Evolutionary conservation across 2,329 filamentous ascomycete species (phyloP).

Genomic region (Epichloe gansuensis): DNA sequence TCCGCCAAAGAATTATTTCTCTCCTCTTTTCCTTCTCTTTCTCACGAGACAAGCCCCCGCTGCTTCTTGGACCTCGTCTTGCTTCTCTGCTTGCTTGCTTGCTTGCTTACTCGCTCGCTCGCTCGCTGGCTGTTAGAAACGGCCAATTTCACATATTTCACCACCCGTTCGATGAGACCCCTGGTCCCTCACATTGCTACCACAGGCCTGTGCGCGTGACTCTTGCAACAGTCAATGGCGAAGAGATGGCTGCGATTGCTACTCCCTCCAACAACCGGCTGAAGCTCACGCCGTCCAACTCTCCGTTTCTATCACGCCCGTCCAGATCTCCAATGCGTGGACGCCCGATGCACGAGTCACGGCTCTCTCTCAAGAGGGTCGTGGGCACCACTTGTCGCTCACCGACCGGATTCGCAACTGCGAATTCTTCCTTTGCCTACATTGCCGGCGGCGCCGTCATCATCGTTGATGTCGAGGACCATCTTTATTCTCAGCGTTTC

Average conservation of each 20-base stretch:
- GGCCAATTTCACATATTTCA: neutral
- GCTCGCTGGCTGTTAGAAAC: neutral
- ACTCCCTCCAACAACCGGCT: conserved; percentile 46
- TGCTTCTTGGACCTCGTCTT: neutral
- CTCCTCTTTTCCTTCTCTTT: neutral
- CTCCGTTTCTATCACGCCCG: conserved; percentile 51
- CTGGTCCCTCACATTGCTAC: neutral
- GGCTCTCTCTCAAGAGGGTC: conserved; percentile 66
- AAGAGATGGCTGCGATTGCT: conserved; percentile 36
- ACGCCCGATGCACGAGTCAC: conserved; percentile 36
- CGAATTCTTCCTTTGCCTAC: conserved; percentile 71
- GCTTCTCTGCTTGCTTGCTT: neutral
- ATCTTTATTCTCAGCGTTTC: conserved; percentile 65
- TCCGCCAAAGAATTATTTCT: neutral
- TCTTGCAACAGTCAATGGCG: conserved; percentile 34
- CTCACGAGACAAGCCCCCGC: neutral
- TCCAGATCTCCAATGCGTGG: conserved; percentile 49
- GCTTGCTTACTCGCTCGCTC: neutral
- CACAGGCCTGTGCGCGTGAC: conserved; percentile 1
- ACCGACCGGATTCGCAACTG: conserved; percentile 74
- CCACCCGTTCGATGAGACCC: neutral
- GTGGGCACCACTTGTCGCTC: conserved; percentile 82
- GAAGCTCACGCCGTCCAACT: conserved; percentile 64
- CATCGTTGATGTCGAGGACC: conserved; percentile 63
- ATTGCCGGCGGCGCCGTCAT: conserved; percentile 91